Conservation (phyloP, 1,284 basidiomycete species). For the Neolentinus lepideus region DNA sequence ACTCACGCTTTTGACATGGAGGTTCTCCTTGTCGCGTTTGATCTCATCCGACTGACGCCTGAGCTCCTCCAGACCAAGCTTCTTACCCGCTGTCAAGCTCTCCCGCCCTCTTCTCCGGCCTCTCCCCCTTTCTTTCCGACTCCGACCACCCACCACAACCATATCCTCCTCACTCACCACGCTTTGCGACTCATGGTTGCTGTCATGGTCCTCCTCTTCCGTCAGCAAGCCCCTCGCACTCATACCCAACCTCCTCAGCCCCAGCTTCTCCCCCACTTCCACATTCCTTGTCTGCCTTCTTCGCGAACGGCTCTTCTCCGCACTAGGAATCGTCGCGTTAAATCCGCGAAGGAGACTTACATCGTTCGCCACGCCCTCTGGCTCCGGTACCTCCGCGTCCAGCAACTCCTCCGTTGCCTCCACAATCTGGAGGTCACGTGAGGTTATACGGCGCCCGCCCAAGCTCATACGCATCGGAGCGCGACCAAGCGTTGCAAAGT, state of each 20-base stretch:
- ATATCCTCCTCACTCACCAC: constrained; percentile 60
- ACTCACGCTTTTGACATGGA: constrained; percentile 79
- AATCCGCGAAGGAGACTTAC: constrained; percentile 83
- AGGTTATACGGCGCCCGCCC: constrained; percentile 61
- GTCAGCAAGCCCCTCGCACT: constrained; percentile 68
- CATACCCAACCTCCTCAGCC: constrained; percentile 74
- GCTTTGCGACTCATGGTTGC: constrained; percentile 21
- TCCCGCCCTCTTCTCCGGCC: constrained; percentile 56
- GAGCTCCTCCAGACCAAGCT: constrained; percentile 78
- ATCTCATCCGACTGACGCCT: constrained; percentile 81
- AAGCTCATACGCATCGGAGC: constrained; percentile 65
- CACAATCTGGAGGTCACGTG: constrained; percentile 76
- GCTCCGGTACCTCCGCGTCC: constrained; percentile 64
- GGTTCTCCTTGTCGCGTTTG: constrained; percentile 80
- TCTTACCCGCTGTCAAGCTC: constrained; percentile 62
- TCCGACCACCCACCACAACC: constrained; percentile 44
- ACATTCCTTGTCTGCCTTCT: constrained; percentile 77
- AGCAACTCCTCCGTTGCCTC: constrained; percentile 79
- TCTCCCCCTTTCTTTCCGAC: constrained; percentile 28
- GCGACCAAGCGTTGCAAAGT: constrained; percentile 68
- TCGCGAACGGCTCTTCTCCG: constrained; percentile 69
- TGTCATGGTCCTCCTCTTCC: constrained; percentile 45
- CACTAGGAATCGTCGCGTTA: constrained; percentile 86
- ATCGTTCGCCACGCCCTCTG: constrained; percentile 47
- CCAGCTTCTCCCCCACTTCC: constrained; percentile 61